Conservation (phyloP, 306 rosid species). For the Hylodesmum podocarpum region DNA sequence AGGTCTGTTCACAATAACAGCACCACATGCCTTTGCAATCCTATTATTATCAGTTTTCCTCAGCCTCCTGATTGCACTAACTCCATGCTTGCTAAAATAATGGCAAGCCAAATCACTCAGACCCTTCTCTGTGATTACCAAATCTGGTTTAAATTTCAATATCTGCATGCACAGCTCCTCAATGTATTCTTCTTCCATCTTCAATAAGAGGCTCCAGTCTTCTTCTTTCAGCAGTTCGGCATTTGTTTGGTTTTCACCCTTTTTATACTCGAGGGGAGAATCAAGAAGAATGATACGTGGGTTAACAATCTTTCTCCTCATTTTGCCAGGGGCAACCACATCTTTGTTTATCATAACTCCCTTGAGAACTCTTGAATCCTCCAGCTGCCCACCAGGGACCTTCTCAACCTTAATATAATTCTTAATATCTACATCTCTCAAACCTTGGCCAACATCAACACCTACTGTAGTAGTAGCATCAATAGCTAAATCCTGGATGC, state of each 20-base stretch:
- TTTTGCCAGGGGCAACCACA: constrained; percentile 91
- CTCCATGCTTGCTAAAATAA: constrained; percentile 82
- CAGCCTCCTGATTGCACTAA: constrained; percentile 89
- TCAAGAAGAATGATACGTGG: constrained; percentile 93
- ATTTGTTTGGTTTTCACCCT: constrained; percentile 96
- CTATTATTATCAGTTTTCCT: constrained; percentile 88
- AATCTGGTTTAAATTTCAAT: constrained; percentile 84
- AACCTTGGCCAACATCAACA: constrained; percentile 88
- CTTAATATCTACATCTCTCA: constrained; percentile 90
- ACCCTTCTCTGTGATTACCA: constrained; percentile 93
- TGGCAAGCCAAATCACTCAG: constrained; percentile 97
- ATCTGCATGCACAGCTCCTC: constrained; percentile 84
- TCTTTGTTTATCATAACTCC: constrained; percentile 97
- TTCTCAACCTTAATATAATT: constrained; percentile 96
- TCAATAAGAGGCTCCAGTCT: constrained; percentile 85
- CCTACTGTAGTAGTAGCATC: constrained; percentile 90
- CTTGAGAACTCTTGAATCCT: constrained; percentile 77
- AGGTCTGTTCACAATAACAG: constrained; percentile 90
- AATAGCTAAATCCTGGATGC: constrained; percentile 78
- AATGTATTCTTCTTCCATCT: constrained; percentile 90
- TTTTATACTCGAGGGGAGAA: constrained; percentile 87
- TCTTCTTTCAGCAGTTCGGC: constrained; percentile 90
- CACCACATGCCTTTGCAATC: constrained; percentile 94
- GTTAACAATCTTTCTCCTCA: constrained; percentile 90
- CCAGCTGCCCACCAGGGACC: constrained; percentile 91